Conservation (phyloP, 345 rosid genomes). For the Kernera saxatilis region DNA sequence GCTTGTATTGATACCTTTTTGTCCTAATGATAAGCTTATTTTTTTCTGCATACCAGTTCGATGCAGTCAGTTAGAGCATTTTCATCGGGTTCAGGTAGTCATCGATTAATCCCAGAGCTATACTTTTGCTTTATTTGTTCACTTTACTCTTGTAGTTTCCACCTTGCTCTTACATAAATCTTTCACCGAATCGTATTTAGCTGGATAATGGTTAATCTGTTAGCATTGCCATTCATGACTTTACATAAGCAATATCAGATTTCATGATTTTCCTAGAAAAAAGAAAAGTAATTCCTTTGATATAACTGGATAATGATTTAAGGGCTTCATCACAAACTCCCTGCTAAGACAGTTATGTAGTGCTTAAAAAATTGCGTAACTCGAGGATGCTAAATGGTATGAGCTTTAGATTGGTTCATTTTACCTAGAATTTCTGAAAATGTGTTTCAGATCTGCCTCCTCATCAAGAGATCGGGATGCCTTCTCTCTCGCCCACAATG, state of each 20-base stretch:
- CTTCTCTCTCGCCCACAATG: conserved; percentile 99
- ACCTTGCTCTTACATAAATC: neutral
- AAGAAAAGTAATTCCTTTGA: too few relatives aligned
- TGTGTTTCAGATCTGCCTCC: conserved; percentile 78
- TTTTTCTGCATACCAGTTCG: conserved; percentile 40
- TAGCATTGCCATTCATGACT: neutral
- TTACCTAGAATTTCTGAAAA: conserved; percentile 9
- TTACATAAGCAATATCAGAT: neutral
- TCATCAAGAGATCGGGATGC: conserved; percentile 98
- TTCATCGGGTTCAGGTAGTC: conserved; percentile 73
- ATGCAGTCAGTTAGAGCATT: conserved; percentile 53
- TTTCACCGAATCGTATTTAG: neutral
- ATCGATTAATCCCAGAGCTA: neutral
- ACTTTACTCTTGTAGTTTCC: neutral
- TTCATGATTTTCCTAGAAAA: too few relatives aligned
- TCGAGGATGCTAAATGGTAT: neutral
- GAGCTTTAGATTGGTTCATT: neutral
- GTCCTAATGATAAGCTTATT: neutral
- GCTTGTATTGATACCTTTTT: neutral
- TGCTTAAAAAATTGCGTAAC: neutral
- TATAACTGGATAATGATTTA: neutral
- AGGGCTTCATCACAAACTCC: neutral
- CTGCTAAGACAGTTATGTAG: neutral
- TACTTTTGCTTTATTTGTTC: neutral
- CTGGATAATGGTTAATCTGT: neutral